Conservation (phyloP, 2,329 filamentous ascomycete genomes). For the Penicillium sp. region DNA sequence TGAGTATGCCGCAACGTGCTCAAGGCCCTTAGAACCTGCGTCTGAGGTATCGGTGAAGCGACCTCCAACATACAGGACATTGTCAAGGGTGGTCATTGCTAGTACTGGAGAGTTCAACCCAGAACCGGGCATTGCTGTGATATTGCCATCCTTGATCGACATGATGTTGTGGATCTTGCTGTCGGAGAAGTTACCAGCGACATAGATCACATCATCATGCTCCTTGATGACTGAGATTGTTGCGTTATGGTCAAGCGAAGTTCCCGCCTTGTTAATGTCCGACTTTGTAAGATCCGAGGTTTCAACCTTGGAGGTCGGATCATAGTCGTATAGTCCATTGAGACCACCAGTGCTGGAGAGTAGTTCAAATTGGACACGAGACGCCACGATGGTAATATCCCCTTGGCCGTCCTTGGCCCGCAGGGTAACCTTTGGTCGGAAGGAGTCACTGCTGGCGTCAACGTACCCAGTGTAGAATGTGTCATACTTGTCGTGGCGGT, state of each 20-base stretch:
- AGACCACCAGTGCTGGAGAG: constrained; percentile 66
- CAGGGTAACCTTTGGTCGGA: constrained; percentile 78
- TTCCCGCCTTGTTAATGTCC: constrained; percentile 72
- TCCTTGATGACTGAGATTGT: constrained; percentile 67
- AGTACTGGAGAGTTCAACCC: constrained; percentile 79
- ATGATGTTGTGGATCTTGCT: constrained; percentile 71
- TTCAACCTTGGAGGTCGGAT: constrained; percentile 59
- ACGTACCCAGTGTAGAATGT: constrained; percentile 83
- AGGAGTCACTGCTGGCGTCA: constrained; percentile 68
- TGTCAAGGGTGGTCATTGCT: constrained; percentile 65
- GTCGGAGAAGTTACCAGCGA: constrained; percentile 81
- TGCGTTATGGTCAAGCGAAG: constrained; percentile 64
- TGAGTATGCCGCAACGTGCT: constrained; percentile 75
- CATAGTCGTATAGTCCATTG: constrained; percentile 87
- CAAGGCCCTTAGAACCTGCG: constrained; percentile 61
- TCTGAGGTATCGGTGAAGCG: constrained; percentile 73
- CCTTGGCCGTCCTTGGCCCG: constrained; percentile 61
- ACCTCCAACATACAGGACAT: constrained; percentile 75
- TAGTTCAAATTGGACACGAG: constrained; percentile 72
- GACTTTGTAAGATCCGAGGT: constrained; percentile 67
- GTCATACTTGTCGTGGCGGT: constrained; percentile 96
- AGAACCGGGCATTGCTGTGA: constrained; percentile 61
- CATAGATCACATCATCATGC: constrained; percentile 63
- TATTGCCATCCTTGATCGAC: constrained; percentile 62
- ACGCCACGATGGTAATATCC: constrained; percentile 79